Percentiles rank a stretch among this genome's conserved stretches.
Evolutionary conservation across 768 basidiomycete species (phyloP).

Genomic region (Paxillus involutus): DNA sequence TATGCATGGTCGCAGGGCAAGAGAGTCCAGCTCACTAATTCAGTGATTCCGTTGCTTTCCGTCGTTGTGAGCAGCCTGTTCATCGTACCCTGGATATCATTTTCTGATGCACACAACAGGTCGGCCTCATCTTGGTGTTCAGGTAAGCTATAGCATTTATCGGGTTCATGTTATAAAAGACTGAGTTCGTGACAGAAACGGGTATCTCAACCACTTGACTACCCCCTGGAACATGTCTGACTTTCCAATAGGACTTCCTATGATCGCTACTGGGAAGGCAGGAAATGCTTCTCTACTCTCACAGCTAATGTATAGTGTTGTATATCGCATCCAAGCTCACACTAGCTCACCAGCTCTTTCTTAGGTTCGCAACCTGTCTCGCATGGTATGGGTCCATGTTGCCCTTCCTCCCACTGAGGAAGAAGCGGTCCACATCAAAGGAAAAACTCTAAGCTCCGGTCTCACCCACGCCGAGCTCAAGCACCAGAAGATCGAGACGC

Average conservation of each 20-base stretch:
- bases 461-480: conserved; percentile 54
- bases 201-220: conserved; percentile 40
- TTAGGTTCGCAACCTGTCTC: conserved; percentile 69
- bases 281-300: conserved; percentile 77
- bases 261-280: conserved; percentile 86
- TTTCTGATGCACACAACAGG: conserved; percentile 40
- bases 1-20: conserved; percentile 61
- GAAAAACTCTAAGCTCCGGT: conserved; percentile 48
- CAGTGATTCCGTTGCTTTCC: conserved; percentile 83
- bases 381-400: conserved; percentile 79
- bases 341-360: background rate
- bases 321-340: background rate
- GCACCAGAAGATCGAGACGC: conserved; percentile 64
- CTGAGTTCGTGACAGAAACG: conserved; percentile 47
- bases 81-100: background rate
- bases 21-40: conserved; percentile 68
- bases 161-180: background rate
- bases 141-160: conserved; percentile 44
- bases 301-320: conserved; percentile 52
- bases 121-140: conserved; percentile 87
- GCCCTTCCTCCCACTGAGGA: conserved; percentile 59
- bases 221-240: background rate
- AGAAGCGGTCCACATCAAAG: conserved; percentile 42
- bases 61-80: conserved; percentile 69
- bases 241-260: conserved; percentile 66